Evolutionary conservation across 2,329 filamentous ascomycete genomes (phyloP), one percentile per base, ranked within the genome.

Genomic region (Stagonosporopsis vannaccii): DNA sequence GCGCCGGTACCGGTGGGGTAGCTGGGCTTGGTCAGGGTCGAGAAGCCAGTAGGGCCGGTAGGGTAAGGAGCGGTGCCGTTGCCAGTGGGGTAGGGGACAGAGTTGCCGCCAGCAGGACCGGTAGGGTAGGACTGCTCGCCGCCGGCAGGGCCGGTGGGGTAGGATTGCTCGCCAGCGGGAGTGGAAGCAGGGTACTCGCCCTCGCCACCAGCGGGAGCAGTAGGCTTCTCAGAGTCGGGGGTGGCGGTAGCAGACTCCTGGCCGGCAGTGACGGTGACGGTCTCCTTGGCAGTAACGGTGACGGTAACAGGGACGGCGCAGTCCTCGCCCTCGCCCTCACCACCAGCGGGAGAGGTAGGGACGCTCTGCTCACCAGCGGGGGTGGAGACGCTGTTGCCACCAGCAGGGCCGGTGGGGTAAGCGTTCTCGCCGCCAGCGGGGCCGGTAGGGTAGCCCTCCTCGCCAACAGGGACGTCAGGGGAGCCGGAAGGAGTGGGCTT

Each of bases 251-350:
- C 41, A 13, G 17, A 52, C 22, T 50, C 20, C 54, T 62, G 17
- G 43, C 63, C 69, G 59, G 61, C 65, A 48, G 71, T 74, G 54
- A 77, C 73, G 37, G 66, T 71, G 65, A 77, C 71, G 59, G 73
- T 76, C 71, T 76, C 72, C 66, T 74, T 68, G 19, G 63, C 55
- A 45, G 74, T 76, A 32, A 74, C 69, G 26, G 74, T 76, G 39
- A 75, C 73, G 37, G 74, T 76, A 46, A 71, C 68, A 17, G 74
- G 69, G 53, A 60, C 58, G 53, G 64, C 61, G 65, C 73, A 76
- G 48, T 71, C 69, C 56, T 63, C 68, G 51, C 56, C 39, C 39
- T 41, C 40, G 20, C 22, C 59, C 42, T 50, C 46, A 42, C 46
- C 46, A 41, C 61, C 62, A 40, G 47, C 59, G 33, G 45, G 46